phyloP scores from a whole-genome alignment of 768 basidiomycete genomes.

The Mycena pura region DNA sequence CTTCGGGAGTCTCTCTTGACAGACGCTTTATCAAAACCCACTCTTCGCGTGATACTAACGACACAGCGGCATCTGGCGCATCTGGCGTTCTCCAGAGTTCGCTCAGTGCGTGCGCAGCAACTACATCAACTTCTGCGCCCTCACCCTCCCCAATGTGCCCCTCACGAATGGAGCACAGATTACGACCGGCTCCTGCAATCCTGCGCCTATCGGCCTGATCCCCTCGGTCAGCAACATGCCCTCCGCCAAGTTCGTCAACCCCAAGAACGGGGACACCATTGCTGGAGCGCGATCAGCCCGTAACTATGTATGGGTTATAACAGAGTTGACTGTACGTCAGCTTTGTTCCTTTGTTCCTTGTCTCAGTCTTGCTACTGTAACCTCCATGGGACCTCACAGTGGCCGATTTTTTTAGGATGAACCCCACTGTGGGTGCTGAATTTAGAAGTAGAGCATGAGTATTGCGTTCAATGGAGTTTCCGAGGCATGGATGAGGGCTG shows the following conservation, averaged over 20 bases:
- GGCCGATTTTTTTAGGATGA: constrained; percentile 12
- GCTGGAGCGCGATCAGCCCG: too few species aligned
- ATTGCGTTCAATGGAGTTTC: not conserved
- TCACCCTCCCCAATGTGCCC: not conserved
- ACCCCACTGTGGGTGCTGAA: constrained; percentile 10
- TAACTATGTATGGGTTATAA: too few species aligned
- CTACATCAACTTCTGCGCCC: constrained; percentile 12
- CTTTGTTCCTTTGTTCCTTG: too few species aligned
- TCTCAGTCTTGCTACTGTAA: too few species aligned
- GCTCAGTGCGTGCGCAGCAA: too few species aligned
- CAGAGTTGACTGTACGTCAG: too few species aligned
- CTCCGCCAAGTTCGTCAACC: not conserved
- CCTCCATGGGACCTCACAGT: not conserved
- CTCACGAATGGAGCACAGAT: constrained; percentile 3
- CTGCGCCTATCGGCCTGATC: constrained; percentile 8
- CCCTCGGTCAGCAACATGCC: not conserved
- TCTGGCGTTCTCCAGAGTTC: too few species aligned
- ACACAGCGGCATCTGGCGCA: too few species aligned
- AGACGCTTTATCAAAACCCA: too few species aligned
- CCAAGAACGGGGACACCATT: not conserved
- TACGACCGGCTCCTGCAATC: too few species aligned
- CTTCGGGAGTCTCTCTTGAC: too few species aligned
- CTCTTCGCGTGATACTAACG: too few species aligned
- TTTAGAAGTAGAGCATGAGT: constrained; percentile 3
- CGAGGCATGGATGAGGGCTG: not conserved